These are phyloP conservation scores for Beta lomatogona DNA, from an alignment of 179 eudicot genomes.

Conservation along the genomic window DNA sequence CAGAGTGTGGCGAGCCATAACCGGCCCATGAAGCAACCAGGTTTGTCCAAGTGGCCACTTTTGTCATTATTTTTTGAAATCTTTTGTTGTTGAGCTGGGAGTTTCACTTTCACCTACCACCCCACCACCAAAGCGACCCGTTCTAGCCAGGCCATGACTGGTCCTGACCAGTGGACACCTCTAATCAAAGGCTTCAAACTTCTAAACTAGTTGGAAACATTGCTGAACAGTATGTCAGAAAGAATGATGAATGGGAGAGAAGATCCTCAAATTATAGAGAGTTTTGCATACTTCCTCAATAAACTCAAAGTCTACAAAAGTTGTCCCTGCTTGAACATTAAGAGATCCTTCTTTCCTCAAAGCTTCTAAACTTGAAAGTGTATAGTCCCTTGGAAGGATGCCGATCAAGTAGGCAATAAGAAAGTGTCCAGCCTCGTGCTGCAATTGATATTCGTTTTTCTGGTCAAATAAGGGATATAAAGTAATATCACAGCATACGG, in stretches of 20 bases:
- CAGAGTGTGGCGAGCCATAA: too few species aligned
- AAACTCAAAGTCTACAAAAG: slow-evolving; percentile 89
- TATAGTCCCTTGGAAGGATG: slow-evolving; percentile 83
- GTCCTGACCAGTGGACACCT: too few species aligned
- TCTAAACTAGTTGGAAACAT: background rate
- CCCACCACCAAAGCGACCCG: too few species aligned
- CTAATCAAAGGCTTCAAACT: background rate
- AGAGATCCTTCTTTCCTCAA: slow-evolving; percentile 88
- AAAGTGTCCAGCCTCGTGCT: slow-evolving; percentile 99
- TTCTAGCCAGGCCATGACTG: too few species aligned
- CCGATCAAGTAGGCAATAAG: slow-evolving; percentile 87
- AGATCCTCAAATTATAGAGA: background rate
- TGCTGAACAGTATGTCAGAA: background rate
- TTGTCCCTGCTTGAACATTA: slow-evolving; percentile 96
- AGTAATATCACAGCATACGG: background rate
- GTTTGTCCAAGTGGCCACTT: too few species aligned
- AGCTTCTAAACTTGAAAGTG: slow-evolving; percentile 86
- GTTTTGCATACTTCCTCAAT: slow-evolving; percentile 66
- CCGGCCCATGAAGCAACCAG: too few species aligned
- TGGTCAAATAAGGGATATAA: slow-evolving; percentile 1
- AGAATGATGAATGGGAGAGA: background rate
- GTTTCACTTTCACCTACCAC: too few species aligned
- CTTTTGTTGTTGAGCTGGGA: too few species aligned
- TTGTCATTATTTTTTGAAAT: too few species aligned
- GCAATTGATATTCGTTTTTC: slow-evolving; percentile 21